Conservation (phyloP, 495 filamentous ascomycete genomes). For the Xylaria sp. region DNA sequence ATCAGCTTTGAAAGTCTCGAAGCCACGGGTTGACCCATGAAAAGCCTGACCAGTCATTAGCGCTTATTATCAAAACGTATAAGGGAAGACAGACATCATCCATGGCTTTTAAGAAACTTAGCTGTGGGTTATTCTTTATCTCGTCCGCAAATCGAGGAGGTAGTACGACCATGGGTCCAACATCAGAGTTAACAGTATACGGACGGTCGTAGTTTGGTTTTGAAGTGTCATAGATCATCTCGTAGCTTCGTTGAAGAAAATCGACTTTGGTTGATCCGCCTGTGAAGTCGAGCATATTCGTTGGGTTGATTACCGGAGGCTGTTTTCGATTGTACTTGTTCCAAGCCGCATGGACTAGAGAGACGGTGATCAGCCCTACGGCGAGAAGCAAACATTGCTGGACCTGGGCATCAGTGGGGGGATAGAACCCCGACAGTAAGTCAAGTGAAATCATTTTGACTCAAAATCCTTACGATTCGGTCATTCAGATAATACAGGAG, state of each 20-base stretch:
- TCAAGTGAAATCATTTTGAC: slow-evolving; percentile 4
- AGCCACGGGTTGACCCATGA: slow-evolving; percentile 53
- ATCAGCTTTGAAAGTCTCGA: slow-evolving; percentile 50
- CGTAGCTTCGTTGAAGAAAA: slow-evolving; percentile 7
- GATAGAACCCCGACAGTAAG: background rate
- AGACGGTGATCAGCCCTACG: background rate
- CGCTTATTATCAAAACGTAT: background rate
- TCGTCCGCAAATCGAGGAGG: slow-evolving; percentile 56
- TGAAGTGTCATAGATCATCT: background rate
- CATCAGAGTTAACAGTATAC: slow-evolving; percentile 25
- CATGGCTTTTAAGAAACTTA: slow-evolving; percentile 45
- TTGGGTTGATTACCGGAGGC: slow-evolving; percentile 11
- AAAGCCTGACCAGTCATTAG: slow-evolving; percentile 39
- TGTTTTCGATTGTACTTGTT: background rate
- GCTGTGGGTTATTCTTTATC: slow-evolving; percentile 49
- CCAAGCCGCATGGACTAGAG: background rate
- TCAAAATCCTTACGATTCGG: background rate
- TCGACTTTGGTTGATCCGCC: slow-evolving; percentile 3
- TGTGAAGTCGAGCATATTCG: slow-evolving; percentile 2
- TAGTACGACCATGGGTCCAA: slow-evolving; percentile 45
- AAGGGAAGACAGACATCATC: background rate
- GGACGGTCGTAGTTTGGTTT: slow-evolving; percentile 16
- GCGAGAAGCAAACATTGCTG: slow-evolving; percentile 1
- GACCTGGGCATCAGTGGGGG: background rate
- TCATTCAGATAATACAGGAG: background rate